A percentile compares a stretch with the other conserved stretches of the same genome.
Evolutionary conservation across 768 basidiomycete species (phyloP).

Genomic region (Mycena metata): DNA sequence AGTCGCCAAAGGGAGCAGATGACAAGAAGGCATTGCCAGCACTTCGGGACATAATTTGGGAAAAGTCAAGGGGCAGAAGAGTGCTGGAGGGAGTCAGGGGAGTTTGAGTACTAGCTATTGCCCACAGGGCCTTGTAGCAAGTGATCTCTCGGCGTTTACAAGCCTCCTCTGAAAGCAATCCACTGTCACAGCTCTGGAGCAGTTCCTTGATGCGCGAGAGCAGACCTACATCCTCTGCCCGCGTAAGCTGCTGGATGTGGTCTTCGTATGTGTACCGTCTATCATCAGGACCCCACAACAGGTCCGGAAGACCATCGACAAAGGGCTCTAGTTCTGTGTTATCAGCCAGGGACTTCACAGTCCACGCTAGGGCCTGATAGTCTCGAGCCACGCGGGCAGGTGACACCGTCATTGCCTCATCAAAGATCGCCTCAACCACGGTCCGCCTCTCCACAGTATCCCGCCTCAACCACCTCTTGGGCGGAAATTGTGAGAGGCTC

Average conservation of each 20-base stretch:
- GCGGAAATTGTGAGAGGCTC: not conserved
- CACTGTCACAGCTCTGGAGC: slow-evolving; percentile 6
- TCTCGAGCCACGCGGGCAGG: too few species aligned
- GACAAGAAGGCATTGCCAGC: too few species aligned
- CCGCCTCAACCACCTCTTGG: too few species aligned
- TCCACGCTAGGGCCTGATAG: too few species aligned
- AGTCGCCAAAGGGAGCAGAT: too few species aligned
- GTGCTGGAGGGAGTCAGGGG: not conserved
- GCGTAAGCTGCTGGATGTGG: slow-evolving; percentile 5
- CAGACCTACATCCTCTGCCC: not conserved
- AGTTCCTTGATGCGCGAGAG: not conserved
- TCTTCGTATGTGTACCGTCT: too few species aligned
- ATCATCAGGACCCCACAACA: slow-evolving; percentile 7
- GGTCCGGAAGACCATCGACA: slow-evolving; percentile 15
- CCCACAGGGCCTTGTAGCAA: slow-evolving; percentile 25
- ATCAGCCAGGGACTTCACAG: too few species aligned
- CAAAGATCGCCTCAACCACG: too few species aligned
- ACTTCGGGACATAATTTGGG: too few species aligned
- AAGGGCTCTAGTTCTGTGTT: too few species aligned
- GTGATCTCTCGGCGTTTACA: slow-evolving; percentile 4
- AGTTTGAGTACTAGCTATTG: slow-evolving; percentile 7
- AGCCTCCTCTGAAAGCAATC: not conserved
- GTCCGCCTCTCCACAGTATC: not conserved
- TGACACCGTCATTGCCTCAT: too few species aligned
- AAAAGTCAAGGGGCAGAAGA: not conserved